Base-by-base conservation (phyloP, 2,329 filamentous ascomycete species). In the Phoma herbarum region DNA sequence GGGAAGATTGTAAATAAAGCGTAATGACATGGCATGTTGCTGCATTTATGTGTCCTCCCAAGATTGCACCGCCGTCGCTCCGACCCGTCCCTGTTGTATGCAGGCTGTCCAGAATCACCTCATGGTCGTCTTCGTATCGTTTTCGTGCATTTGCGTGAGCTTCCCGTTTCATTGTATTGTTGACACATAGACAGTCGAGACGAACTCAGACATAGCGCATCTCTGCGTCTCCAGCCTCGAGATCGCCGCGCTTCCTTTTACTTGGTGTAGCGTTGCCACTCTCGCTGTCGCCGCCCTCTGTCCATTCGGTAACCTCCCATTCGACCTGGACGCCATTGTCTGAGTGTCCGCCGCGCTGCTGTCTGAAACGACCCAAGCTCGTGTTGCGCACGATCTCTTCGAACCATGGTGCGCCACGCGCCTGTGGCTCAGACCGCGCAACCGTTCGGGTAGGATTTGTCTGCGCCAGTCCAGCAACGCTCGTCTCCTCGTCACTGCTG, bases 261-360 rank as follows among this genome's bases (percentile, higher is more conserved):
- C 53, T 66, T 2, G 71, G 64, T 14, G 66, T 62, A 8, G 64
- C 44, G 28, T 44, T 59, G 48, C 63, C 45, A 39, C 42, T 47
- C 61, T 80, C 64, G 57, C 79, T 69, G 60, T 80, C 66, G 59
- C 77, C 67, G 71, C 75, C 64, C 70, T 75, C 75, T 4, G 66
- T 73, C 73, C 71, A 93, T 78, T 97, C 93, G 37, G 89, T 83
- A 63, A 97, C 84, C 77, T 96, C 92, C 91, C 92, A 96, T 71
- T 95, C 89, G 11, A 95, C 84, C 43, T 81, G 85, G 35, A 88
- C 85, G 26, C 80, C 83, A 16, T 89, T 89, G 72, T 91, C 87
- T n/a, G 83, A 78, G 25, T 86, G 84, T 57, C 84, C 84, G 16
- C 86, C 86, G 59, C 82, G 83, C 70, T 83, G 84, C 65, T 86